Base-by-base conservation (phyloP, 371 early-diverging fungal species). In the Lichtheimia ornata region DNA sequence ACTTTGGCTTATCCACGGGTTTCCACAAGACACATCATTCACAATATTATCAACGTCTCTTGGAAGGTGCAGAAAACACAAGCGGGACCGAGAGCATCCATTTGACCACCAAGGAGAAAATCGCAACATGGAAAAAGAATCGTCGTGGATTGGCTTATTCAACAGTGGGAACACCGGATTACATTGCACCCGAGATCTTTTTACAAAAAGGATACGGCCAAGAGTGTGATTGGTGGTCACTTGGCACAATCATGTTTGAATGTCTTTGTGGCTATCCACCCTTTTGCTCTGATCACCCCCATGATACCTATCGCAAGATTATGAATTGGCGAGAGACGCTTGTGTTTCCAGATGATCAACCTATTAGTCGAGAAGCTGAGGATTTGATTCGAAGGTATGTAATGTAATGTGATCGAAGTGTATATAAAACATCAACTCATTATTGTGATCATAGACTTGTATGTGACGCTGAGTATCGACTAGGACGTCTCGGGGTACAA, bases 151-250 rank as follows among this genome's bases (percentile, higher is more conserved):
- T 95, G 64, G 93, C 93, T n/a, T 89, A 89, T 79, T 95, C 91
- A 5, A 97, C 96, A 0, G 98, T 97, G 1, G 99, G 99, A 6
- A 98, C 99, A 0, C 96, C 97, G 0, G 97, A 98, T 74, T 97
- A 97, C 71, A 96, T 99, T 81, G 98, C 98, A 14, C 96, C 97
- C 9, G 98, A 97, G 77, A 92, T 97, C 57, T 97, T 97, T 71
- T 67, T 90, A 66, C 91, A 92, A 52, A 87, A 89, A 56, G 97
- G 99, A 5, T 99, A 99, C 79, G 94, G 95, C 49, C 92, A 94
- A 71, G 94, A 93, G 47, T 97, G 96, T 69, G 99, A 99, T 83
- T 97, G 97, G 94, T 99, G 99, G 99, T 94, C 96, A 9, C 74
- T 99, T 5, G 99, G 99, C 5, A 96, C 97, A 3, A 94, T 99